Evolutionary conservation across 345 rosid species (phyloP).

Genomic region (Rhizophora apiculata): DNA sequence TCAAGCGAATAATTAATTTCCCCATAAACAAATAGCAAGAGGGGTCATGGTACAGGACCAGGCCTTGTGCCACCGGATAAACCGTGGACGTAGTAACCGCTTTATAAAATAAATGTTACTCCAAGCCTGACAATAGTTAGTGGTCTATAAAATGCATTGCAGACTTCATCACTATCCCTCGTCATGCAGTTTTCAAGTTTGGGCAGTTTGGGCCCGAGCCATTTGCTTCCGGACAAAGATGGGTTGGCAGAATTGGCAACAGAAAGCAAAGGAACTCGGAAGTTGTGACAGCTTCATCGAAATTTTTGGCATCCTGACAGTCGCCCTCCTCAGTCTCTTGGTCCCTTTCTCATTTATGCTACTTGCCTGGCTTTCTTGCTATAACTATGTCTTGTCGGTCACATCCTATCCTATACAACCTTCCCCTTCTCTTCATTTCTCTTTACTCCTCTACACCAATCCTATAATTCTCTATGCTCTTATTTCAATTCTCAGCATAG

Average conservation of each 20-base stretch:
- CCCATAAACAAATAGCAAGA: no score
- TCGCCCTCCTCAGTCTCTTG: slow-evolving; percentile 55
- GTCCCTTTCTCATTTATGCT: slow-evolving; percentile 75
- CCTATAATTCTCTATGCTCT: slow-evolving; percentile 43
- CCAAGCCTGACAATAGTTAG: neutral
- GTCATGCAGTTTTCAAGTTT: neutral
- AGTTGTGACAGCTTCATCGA: slow-evolving; percentile 14
- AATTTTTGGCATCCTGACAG: slow-evolving; percentile 45
- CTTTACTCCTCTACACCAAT: slow-evolving; percentile 29
- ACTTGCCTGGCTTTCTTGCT: slow-evolving; percentile 52
- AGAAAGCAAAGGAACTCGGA: slow-evolving; percentile 4
- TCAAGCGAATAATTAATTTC: no score
- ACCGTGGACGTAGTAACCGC: slow-evolving; percentile 63
- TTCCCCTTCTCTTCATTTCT: slow-evolving; percentile 18
- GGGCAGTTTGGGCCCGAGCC: neutral
- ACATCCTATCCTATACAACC: slow-evolving; percentile 10
- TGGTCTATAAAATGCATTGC: slow-evolving; percentile 3
- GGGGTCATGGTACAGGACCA: slow-evolving; percentile 7
- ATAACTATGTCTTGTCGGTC: slow-evolving; percentile 25
- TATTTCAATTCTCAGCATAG: slow-evolving; percentile 41
- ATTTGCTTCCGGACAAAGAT: slow-evolving; percentile 2
- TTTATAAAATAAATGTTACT: slow-evolving; percentile 15
- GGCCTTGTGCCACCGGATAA: slow-evolving; percentile 25
- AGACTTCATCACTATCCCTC: neutral
- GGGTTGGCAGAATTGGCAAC: slow-evolving; percentile 18